Evolutionary conservation across 169 alveolate genomes (phyloP).

Genomic region (Plasmodium fragile): DNA sequence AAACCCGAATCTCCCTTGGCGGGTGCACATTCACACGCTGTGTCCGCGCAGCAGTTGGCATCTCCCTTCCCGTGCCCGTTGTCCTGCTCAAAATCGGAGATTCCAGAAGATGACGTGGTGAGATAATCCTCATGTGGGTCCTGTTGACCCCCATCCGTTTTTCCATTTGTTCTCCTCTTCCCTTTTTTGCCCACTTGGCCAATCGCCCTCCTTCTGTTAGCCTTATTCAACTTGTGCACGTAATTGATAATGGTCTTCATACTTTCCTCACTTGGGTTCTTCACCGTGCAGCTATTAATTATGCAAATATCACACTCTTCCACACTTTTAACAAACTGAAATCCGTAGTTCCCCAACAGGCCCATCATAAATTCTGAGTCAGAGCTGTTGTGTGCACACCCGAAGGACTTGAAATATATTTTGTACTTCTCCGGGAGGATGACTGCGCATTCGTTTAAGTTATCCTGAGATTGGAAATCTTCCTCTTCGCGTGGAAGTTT

Average conservation of each 20-base stretch:
- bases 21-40: neutral
- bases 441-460: slow-evolving; percentile 4
- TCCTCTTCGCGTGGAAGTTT: neutral
- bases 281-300: slow-evolving; percentile 98
- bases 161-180: neutral
- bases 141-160: neutral
- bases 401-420: slow-evolving; percentile 95
- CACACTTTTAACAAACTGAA: slow-evolving; percentile 91
- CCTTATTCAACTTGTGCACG: slow-evolving; percentile 76
- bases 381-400: slow-evolving; percentile 98
- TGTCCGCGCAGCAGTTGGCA: neutral
- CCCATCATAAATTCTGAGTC: slow-evolving; percentile 97
- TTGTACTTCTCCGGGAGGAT: slow-evolving; percentile 90
- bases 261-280: slow-evolving; percentile 98
- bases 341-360: slow-evolving; percentile 93
- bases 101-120: slow-evolving; percentile 58
- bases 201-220: slow-evolving; percentile 1
- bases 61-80: neutral
- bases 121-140: slow-evolving; percentile 30
- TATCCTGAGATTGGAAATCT: neutral
- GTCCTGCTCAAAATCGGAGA: slow-evolving; percentile 25
- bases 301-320: slow-evolving; percentile 94
- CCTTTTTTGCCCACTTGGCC: neutral
- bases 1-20: neutral
- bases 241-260: slow-evolving; percentile 83